Evolutionary conservation across 257 asterid genomes (phyloP).

Genomic region (Solanum chiquidenum): DNA sequence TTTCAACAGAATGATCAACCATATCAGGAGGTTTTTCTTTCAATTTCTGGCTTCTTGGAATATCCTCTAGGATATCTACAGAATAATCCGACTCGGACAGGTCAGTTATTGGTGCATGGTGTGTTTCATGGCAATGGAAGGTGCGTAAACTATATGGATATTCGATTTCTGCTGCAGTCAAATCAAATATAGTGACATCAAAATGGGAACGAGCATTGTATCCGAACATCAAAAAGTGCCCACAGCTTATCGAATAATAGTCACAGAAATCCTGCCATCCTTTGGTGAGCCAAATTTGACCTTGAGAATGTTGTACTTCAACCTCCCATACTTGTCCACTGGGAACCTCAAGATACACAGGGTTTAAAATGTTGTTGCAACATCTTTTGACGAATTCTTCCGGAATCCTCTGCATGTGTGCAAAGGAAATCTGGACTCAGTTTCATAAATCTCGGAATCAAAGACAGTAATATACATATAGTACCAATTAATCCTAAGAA

Average conservation of each 20-base stretch:
- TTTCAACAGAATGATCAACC: neutral
- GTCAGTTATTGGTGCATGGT: neutral
- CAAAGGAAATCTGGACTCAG: neutral
- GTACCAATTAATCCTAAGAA: neutral
- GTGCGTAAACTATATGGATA: neutral
- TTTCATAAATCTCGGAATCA: neutral
- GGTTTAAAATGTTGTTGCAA: slow-evolving; percentile 7
- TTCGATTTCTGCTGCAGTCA: slow-evolving; percentile 19
- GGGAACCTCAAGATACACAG: slow-evolving; percentile 8
- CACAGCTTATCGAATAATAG: neutral
- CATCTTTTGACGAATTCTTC: slow-evolving; percentile 5
- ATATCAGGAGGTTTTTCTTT: neutral
- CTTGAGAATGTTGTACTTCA: slow-evolving; percentile 5
- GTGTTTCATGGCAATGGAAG: neutral
- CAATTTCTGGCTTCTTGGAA: neutral
- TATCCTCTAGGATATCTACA: neutral
- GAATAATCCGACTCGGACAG: neutral
- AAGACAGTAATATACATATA: neutral
- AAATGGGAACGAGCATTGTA: neutral
- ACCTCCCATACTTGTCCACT: slow-evolving; percentile 11
- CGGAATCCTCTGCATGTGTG: neutral
- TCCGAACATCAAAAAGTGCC: neutral
- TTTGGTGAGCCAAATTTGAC: neutral
- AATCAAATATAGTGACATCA: neutral
- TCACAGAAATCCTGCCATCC: neutral